A percentile compares a stretch with the other conserved stretches of the same genome.
phyloP scores from a whole-genome alignment of 1,284 basidiomycete species.

The Cutaneotrichosporon dermatis region DNA sequence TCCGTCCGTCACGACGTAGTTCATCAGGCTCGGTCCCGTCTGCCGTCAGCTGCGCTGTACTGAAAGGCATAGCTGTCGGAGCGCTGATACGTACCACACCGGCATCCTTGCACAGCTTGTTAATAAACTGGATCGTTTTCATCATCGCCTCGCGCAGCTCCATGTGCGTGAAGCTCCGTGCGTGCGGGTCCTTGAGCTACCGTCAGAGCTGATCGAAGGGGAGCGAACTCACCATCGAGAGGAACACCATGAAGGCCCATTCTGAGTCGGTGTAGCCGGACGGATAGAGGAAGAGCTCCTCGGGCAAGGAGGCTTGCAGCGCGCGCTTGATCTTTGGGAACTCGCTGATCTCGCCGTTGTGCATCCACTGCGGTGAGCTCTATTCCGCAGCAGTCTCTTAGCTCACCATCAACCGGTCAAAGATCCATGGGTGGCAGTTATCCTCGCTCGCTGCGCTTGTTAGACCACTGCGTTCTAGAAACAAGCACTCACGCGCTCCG shows the following conservation, averaged over 20 bases:
- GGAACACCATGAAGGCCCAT: constrained; percentile 88
- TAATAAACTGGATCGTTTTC: constrained; percentile 74
- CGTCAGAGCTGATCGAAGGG: constrained; percentile 1
- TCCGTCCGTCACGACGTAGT: constrained; percentile 94
- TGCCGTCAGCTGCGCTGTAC: too few species aligned
- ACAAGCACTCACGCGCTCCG: constrained; percentile 43
- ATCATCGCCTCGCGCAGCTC: constrained; percentile 69
- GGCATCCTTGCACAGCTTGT: constrained; percentile 67
- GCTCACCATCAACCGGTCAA: constrained; percentile 78
- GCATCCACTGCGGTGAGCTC: constrained; percentile 70
- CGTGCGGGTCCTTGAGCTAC: constrained; percentile 74
- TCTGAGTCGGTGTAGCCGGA: constrained; percentile 94
- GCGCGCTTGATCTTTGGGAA: constrained; percentile 75
- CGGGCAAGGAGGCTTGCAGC: constrained; percentile 69
- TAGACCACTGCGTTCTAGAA: constrained; percentile 2
- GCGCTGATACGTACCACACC: constrained; percentile 55
- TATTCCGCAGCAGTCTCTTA: accelerated
- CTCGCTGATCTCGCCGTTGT: constrained; percentile 80
- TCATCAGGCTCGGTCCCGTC: constrained; percentile 78
- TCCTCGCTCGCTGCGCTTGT: constrained; percentile 80
- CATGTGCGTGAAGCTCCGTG: constrained; percentile 48
- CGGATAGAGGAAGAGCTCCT: constrained; percentile 77
- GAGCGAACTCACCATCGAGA: constrained; percentile 63
- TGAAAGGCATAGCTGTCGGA: too few species aligned
- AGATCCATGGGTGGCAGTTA: constrained; percentile 88